Evolutionary conservation across 2,329 filamentous ascomycete species (phyloP).

Genomic region (Hymenoscyphus occultus): DNA sequence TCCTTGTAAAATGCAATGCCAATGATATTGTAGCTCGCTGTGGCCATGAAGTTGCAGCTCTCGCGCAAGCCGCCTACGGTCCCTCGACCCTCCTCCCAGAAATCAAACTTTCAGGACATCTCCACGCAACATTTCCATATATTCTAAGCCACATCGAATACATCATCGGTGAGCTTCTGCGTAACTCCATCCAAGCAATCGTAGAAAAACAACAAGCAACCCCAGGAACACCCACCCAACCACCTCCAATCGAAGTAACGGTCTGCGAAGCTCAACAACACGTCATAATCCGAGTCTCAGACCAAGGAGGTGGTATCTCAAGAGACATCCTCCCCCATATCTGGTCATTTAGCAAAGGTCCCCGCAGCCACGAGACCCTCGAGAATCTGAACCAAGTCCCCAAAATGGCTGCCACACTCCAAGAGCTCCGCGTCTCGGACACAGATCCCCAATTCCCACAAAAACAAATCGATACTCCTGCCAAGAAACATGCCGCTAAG

Average conservation of each 20-base stretch:
- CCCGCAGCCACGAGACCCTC: slow-evolving; percentile 72
- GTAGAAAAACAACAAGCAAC: slow-evolving; percentile 64
- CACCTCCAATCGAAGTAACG: slow-evolving; percentile 87
- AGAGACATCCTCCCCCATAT: slow-evolving; percentile 81
- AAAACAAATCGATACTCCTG: neutral
- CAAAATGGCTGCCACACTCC: slow-evolving; percentile 87
- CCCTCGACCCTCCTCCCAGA: slow-evolving; percentile 70
- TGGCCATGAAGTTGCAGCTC: slow-evolving; percentile 68
- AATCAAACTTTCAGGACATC: slow-evolving; percentile 79
- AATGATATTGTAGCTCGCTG: slow-evolving; percentile 85
- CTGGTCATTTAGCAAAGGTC: slow-evolving; percentile 96
- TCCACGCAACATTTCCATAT: slow-evolving; percentile 90
- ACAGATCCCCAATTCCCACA: neutral
- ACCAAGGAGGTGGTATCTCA: slow-evolving; percentile 89
- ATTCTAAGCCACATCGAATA: slow-evolving; percentile 96
- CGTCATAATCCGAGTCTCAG: slow-evolving; percentile 93
- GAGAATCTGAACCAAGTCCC: slow-evolving; percentile 84
- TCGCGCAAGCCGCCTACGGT: slow-evolving; percentile 74
- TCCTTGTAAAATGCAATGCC: slow-evolving; percentile 90
- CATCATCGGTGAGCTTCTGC: slow-evolving; percentile 89
- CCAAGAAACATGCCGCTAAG: neutral
- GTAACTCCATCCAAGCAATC: slow-evolving; percentile 91
- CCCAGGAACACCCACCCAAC: slow-evolving; percentile 36
- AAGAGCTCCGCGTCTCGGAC: slow-evolving; percentile 66
- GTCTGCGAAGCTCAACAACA: slow-evolving; percentile 93